Base-by-base conservation (phyloP, 2,329 filamentous ascomycete genomes). In the Claviceps arundinis region DNA sequence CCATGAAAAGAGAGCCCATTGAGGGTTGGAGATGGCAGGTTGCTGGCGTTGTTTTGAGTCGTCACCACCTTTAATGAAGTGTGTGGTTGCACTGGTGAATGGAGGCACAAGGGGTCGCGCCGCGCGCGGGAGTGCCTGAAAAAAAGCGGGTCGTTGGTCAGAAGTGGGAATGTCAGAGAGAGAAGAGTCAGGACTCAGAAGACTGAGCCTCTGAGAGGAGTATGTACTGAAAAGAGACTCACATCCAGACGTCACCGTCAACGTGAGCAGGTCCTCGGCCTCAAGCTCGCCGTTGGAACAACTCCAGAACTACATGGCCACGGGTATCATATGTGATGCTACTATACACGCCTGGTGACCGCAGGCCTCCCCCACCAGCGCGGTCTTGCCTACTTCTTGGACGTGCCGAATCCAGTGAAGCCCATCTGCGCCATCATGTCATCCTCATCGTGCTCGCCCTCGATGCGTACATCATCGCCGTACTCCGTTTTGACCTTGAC, bases 391-490 rank as follows among this genome's bases (percentile, higher is more conserved):
- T 58, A 71, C 66, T 76, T 80, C 61, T 78, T 78, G 2, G 77
- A 76, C 8, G 70, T 70, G 8, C 81, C 81, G 65, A 85, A 85
- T 0, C 80, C 81, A 1, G 73, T 73, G 56, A 84, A 78, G 0
- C 81, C 81, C 77, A 85, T 81, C 54, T 77, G 74, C 11, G 79
- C 79, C 78, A 82, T 78, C 80, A 85, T 82, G 61, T 84, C 81
- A 55, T 85, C 80, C 65, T 84, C 81, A 53, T 85, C 81, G 65
- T 85, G 80, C 67, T 85, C 80, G n/a, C 81, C 82, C 61, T 84
- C 79, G 54, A 83, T 70, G 50, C 81, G 68, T 51, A 84, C 74
- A 63, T 85, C 82, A 6, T 82, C 79, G 2, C 80, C 81, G 57
- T 84, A 84, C 56, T 82, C 77, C 42, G 67, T 72, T 67, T 80